Evolutionary conservation across 495 filamentous ascomycete species (phyloP).

Genomic region (Emericellopsis terricola): DNA sequence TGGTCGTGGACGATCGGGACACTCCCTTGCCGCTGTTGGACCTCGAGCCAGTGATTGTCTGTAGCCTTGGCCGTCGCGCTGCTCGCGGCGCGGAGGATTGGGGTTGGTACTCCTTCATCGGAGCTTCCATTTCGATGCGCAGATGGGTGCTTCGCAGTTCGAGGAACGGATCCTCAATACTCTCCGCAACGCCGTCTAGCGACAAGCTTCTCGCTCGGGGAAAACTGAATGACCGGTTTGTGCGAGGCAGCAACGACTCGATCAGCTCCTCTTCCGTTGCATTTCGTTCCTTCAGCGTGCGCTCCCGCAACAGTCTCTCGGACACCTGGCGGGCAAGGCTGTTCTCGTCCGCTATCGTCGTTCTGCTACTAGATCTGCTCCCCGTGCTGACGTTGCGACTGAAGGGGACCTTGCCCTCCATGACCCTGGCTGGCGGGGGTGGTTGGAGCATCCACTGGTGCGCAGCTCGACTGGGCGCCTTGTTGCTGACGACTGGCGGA

Average conservation of each 20-base stretch:
- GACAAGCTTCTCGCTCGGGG: conserved; percentile 17
- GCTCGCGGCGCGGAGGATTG: conserved; percentile 7
- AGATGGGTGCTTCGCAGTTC: background rate
- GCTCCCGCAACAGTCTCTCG: conserved; percentile 15
- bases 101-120: conserved; percentile 11
- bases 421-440: conserved; percentile 64
- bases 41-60: conserved; percentile 15
- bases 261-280: conserved; percentile 8
- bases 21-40: background rate
- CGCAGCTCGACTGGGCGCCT: conserved; percentile 43
- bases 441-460: conserved; percentile 86
- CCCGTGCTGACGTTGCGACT: conserved; percentile 35
- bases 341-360: background rate
- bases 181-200: conserved; percentile 13
- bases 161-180: background rate
- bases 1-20: no score
- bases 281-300: conserved; percentile 17
- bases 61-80: conserved; percentile 14
- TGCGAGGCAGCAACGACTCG: conserved; percentile 6
- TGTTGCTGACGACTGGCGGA: conserved; percentile 67
- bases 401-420: conserved; percentile 59
- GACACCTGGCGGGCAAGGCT: conserved; percentile 1
- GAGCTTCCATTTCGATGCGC: conserved; percentile 4
- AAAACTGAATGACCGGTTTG: conserved; percentile 8
- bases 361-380: conserved; percentile 15